These are phyloP conservation scores for Chlorella sp. DNA, from an alignment of 139 green algal species.

Conservation along the genomic window DNA sequence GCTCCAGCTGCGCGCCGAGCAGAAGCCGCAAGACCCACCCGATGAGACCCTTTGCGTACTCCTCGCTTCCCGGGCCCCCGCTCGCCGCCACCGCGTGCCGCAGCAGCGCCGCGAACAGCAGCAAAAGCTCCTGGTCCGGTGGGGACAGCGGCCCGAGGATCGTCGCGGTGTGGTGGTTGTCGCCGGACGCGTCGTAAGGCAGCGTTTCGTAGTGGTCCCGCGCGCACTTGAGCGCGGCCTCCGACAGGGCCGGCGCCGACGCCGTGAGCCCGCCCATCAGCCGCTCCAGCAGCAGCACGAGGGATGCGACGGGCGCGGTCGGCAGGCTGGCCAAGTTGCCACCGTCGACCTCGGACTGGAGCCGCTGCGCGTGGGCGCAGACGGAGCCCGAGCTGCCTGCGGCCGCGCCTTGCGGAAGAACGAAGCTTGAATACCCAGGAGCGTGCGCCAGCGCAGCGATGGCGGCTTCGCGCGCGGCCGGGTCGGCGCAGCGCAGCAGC, in stretches of 20 bases:
- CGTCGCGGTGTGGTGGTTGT: background rate
- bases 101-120: conserved; percentile 35
- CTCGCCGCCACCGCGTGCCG: conserved; percentile 8
- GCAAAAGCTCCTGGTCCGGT: conserved; percentile 39
- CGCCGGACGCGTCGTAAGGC: no score
- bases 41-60: conserved; percentile 14
- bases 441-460: background rate
- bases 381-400: no score
- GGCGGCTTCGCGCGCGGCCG: background rate
- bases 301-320: background rate
- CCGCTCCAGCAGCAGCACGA: background rate
- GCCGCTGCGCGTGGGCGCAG: no score
- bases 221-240: background rate
- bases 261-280: background rate
- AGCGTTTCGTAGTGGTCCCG: no score
- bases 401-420: no score
- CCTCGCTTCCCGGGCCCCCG: conserved; percentile 11
- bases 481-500: background rate
- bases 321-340: background rate
- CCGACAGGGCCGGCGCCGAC: background rate
- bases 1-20: conserved; percentile 10
- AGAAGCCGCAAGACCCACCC: conserved; percentile 26
- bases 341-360: background rate
- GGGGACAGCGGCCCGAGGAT: conserved; percentile 18
- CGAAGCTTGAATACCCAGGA: background rate